A percentile compares a stretch with the other conserved stretches of the same genome.
These are phyloP conservation scores for Saccharum officinarum DNA, from an alignment of 176 grass and related monocot genomes.

Conservation along the genomic window DNA sequence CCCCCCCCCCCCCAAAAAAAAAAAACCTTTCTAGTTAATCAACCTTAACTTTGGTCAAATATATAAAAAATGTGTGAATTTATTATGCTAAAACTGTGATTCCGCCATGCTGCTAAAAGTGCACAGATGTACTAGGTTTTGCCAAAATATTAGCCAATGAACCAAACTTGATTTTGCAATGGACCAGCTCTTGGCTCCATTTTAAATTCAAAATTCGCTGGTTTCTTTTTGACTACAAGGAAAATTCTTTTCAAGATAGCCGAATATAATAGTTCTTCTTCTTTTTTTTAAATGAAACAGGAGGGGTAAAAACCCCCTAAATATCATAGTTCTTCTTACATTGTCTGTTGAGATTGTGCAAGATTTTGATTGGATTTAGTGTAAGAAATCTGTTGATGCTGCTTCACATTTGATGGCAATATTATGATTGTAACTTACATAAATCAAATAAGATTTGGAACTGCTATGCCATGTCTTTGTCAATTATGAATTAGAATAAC, in stretches of 20 bases:
- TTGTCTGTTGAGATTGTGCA: not conserved
- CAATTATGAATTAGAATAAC: not conserved
- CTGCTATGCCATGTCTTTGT: not conserved
- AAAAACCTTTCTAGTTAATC: not conserved
- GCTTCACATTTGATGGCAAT: not conserved
- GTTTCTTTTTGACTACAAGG: not conserved
- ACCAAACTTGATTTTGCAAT: not conserved
- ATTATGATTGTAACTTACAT: not conserved
- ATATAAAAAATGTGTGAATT: not conserved
- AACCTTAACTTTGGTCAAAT: not conserved
- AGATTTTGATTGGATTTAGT: not conserved
- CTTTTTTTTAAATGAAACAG: too few relatives aligned
- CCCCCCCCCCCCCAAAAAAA: accelerated
- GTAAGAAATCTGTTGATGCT: not conserved
- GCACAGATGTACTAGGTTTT: not conserved
- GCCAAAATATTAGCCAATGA: not conserved
- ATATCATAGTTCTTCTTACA: not conserved
- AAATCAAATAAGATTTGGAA: not conserved
- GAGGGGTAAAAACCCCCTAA: too few relatives aligned
- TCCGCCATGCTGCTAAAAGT: not conserved
- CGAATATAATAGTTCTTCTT: too few relatives aligned
- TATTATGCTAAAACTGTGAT: not conserved
- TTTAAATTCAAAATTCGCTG: not conserved
- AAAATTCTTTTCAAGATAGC: too few relatives aligned
- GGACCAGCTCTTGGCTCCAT: not conserved